These are phyloP conservation scores for Colletotrichum musicola DNA, from an alignment of 2,329 filamentous ascomycete genomes.

Conservation along the genomic window DNA sequence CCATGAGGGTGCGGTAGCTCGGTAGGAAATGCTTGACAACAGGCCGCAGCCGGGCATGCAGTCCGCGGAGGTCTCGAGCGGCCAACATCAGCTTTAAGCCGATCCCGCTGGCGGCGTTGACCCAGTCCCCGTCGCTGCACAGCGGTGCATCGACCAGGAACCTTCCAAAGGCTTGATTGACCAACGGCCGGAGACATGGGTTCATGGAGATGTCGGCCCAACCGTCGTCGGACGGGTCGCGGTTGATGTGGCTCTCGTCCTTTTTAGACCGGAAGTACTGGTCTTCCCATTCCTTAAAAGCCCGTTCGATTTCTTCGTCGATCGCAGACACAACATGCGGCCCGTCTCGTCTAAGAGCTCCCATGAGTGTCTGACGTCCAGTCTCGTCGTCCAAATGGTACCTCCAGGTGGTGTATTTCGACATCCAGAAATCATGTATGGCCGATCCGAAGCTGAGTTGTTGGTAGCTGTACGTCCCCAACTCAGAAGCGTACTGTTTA, in stretches of 20 bases:
- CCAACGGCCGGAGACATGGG: slow-evolving; percentile 5
- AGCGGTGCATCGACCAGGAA: slow-evolving; percentile 8
- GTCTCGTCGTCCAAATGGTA: slow-evolving; percentile 23
- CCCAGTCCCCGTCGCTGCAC: slow-evolving; percentile 1
- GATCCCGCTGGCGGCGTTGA: background rate
- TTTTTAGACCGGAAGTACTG: background rate
- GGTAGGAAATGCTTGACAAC: background rate
- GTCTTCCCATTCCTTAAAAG: background rate
- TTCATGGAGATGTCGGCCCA: background rate
- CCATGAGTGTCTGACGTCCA: slow-evolving; percentile 11
- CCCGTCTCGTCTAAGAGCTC: slow-evolving; percentile 12
- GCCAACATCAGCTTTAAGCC: slow-evolving; percentile 23
- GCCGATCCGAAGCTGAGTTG: slow-evolving; percentile 16
- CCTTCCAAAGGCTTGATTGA: slow-evolving; percentile 11
- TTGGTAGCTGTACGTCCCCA: background rate
- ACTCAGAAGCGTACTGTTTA: slow-evolving; percentile 1
- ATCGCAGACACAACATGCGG: background rate
- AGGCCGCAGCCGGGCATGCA: background rate
- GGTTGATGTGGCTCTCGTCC: background rate
- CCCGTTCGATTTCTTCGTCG: slow-evolving; percentile 11
- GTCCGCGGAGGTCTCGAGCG: slow-evolving; percentile 10
- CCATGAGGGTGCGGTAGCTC: background rate
- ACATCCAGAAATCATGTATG: slow-evolving; percentile 18
- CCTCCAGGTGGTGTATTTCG: slow-evolving; percentile 21
- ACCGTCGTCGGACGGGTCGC: background rate